Conservation (phyloP, 106 monocot species). For the Dendrobium catenatum region DNA sequence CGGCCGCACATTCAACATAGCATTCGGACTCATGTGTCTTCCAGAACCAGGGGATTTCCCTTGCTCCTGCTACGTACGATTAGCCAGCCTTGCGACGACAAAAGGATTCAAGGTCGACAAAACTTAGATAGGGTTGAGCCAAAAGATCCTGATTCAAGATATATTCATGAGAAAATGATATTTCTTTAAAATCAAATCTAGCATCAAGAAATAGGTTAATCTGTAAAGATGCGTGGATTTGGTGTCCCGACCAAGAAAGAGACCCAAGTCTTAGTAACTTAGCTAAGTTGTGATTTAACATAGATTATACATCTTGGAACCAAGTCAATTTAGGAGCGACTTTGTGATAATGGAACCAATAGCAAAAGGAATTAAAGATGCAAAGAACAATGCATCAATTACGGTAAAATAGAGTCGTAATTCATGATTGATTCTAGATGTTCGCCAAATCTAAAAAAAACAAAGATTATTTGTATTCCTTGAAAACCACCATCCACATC, state of each 20-base stretch:
- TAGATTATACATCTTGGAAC: conserved; percentile 26
- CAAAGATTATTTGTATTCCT: conserved; percentile 6
- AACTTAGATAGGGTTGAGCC: conserved; percentile 18
- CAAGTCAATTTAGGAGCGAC: conserved; percentile 20
- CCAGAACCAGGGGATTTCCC: too few species aligned
- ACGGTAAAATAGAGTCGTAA: not conserved
- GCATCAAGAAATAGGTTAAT: conserved; percentile 20
- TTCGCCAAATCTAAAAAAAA: not conserved
- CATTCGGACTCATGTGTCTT: too few species aligned
- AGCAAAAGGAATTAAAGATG: conserved; percentile 20
- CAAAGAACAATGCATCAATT: conserved; percentile 5
- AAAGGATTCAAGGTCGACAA: not conserved
- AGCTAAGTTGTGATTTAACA: conserved; percentile 26
- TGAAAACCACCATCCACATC: not conserved
- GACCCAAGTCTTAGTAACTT: conserved; percentile 22
- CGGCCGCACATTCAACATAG: too few species aligned
- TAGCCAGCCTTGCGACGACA: too few species aligned
- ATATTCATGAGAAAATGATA: conserved; percentile 19
- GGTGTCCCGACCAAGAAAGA: conserved; percentile 19
- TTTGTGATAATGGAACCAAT: conserved; percentile 22
- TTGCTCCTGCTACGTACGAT: too few species aligned
- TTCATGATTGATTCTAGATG: not conserved
- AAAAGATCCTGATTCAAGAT: conserved; percentile 22
- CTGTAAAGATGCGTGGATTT: conserved; percentile 19
- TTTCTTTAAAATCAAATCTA: conserved; percentile 19